These are phyloP conservation scores for Mucor saturninus DNA, from an alignment of 371 early-diverging fungal genomes.

Conservation along the genomic window DNA sequence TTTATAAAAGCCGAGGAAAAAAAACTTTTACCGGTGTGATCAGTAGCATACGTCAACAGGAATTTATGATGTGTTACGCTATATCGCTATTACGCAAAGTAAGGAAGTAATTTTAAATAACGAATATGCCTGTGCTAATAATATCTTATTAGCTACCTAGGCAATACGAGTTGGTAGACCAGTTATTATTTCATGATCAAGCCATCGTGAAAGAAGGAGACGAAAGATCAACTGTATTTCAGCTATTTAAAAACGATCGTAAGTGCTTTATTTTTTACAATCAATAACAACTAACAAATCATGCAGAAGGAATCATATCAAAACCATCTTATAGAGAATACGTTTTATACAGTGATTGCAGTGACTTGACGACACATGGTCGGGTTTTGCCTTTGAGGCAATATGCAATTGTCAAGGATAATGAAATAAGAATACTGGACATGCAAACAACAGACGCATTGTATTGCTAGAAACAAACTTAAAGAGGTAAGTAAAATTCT, in stretches of 20 bases:
- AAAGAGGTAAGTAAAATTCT: too few species aligned
- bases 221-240: conserved; percentile 67
- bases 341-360: conserved; percentile 44
- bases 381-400: conserved; percentile 35
- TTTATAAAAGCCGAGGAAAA: conserved; percentile 39
- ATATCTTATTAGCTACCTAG: conserved; percentile 59
- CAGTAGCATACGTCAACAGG: conserved; percentile 56
- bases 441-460: conserved; percentile 43
- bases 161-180: conserved; percentile 70
- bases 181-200: conserved; percentile 52
- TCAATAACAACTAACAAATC: not conserved
- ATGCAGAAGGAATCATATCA: conserved; percentile 41
- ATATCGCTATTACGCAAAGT: conserved; percentile 71
- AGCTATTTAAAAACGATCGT: conserved; percentile 62
- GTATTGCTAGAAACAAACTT: conserved; percentile 16
- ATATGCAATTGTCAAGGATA: conserved; percentile 44
- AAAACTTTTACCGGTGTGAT: conserved; percentile 48
- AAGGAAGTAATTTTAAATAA: not conserved
- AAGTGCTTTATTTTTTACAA: conserved; percentile 12
- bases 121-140: not conserved
- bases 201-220: conserved; percentile 58
- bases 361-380: conserved; percentile 21
- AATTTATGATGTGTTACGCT: conserved; percentile 64
- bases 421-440: conserved; percentile 45
- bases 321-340: conserved; percentile 58